phyloP scores from a whole-genome alignment of 23 red algal species.

The Gracilaria domingensis region DNA sequence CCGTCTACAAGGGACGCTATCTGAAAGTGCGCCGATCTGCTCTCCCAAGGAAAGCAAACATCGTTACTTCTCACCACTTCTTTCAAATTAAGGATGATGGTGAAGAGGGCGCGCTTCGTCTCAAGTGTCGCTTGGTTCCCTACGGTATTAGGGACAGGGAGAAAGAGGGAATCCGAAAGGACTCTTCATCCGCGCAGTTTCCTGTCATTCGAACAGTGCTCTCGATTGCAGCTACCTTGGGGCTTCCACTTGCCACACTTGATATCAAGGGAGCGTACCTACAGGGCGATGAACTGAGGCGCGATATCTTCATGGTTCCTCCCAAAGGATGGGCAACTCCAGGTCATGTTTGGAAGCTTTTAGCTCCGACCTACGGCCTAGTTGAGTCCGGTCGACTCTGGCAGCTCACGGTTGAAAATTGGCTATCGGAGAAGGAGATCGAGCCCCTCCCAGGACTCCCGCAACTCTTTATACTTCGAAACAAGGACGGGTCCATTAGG shows the following conservation, averaged over 20 bases:
- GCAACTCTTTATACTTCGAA: no score
- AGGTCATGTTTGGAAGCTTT: no score
- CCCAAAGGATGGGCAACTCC: no score
- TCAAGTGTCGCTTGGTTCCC: constrained; percentile 1
- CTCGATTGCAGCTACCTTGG: constrained; percentile 14
- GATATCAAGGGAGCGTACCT: constrained; percentile 30
- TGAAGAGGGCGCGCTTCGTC: background rate
- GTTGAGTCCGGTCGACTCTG: no score
- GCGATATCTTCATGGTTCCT: constrained; percentile 3
- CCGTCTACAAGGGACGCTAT: constrained; percentile 1
- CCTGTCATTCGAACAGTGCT: constrained; percentile 23
- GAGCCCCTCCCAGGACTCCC: no score
- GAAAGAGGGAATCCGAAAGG: constrained; percentile 23
- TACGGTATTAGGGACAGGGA: constrained; percentile 28
- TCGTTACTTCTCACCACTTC: constrained; percentile 48
- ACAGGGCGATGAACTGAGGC: no score
- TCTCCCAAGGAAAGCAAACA: background rate
- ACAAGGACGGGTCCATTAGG: no score
- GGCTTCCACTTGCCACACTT: constrained; percentile 13
- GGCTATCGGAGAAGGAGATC: no score
- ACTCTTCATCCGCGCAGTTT: constrained; percentile 41
- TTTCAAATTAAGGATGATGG: constrained; percentile 34
- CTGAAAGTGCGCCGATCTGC: background rate
- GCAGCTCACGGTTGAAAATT: no score
- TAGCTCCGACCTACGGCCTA: no score